Evolutionary conservation across 2,329 filamentous ascomycete genomes (phyloP).

Genomic region (Ophiostoma quercus): DNA sequence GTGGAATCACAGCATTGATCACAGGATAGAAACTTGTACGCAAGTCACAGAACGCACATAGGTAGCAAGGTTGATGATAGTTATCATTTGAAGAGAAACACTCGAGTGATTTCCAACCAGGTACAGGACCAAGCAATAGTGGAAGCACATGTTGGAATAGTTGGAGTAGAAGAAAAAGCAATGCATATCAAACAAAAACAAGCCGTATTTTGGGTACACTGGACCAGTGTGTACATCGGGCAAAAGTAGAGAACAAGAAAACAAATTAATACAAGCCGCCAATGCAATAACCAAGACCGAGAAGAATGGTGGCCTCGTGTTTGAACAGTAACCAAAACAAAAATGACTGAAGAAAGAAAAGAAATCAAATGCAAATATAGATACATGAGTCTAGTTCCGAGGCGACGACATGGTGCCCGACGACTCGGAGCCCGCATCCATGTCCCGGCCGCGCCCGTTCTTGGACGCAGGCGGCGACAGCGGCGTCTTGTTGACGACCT

Average conservation of each 20-base stretch:
- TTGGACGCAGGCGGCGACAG: slow-evolving; percentile 47
- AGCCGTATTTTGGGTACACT: neutral
- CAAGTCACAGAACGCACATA: neutral
- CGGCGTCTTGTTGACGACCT: slow-evolving; percentile 38
- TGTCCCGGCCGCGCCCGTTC: slow-evolving; percentile 45
- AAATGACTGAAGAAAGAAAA: neutral
- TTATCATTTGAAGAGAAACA: neutral
- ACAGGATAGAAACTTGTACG: neutral
- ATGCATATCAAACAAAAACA: neutral
- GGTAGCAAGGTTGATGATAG: neutral
- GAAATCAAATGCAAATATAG: neutral
- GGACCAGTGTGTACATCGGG: neutral
- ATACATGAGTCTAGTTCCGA: slow-evolving; percentile 32
- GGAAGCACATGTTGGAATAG: neutral
- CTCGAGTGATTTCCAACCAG: neutral
- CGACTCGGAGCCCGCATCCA: slow-evolving; percentile 48
- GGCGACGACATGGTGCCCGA: slow-evolving; percentile 54
- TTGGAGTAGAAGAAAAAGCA: neutral
- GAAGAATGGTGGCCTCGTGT: neutral
- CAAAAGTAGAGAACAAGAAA: neutral
- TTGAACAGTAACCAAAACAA: neutral
- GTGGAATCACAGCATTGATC: too few species aligned
- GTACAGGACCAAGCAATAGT: neutral
- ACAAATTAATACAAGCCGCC: slow-evolving; percentile 2
- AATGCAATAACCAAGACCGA: slow-evolving; percentile 1